A percentile compares a stretch with the other conserved stretches of the same genome.
Conservation (phyloP, 805 yeast genomes). For the Myxozyma neotropica region DNA sequence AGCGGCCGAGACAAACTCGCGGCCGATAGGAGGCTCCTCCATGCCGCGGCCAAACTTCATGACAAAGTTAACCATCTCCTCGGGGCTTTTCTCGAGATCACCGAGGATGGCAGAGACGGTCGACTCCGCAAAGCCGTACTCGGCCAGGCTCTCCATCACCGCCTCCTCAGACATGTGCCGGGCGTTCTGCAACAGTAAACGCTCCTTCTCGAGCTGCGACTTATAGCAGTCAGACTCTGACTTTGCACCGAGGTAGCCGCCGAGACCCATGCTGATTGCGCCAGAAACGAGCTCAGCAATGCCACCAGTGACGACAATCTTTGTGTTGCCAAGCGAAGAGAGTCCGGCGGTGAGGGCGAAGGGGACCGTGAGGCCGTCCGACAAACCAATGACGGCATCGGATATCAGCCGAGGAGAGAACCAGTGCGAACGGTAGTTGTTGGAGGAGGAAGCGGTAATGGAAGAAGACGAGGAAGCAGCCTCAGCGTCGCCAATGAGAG, state of each 20-base stretch:
- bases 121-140: slow-evolving; percentile 65
- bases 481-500: slow-evolving; percentile 6
- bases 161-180: slow-evolving; percentile 63
- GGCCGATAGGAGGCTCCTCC: slow-evolving; percentile 91
- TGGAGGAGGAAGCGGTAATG: slow-evolving; percentile 7
- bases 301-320: slow-evolving; percentile 94
- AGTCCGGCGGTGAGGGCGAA: slow-evolving; percentile 97
- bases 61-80: slow-evolving; percentile 78
- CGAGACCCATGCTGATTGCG: slow-evolving; percentile 96
- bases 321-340: slow-evolving; percentile 84
- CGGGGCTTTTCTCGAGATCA: slow-evolving; percentile 79
- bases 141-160: slow-evolving; percentile 76
- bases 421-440: slow-evolving; percentile 16
- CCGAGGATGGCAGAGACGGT: slow-evolving; percentile 73
- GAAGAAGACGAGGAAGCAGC: slow-evolving; percentile 14
- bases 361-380: slow-evolving; percentile 98
- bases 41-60: slow-evolving; percentile 83
- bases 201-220: slow-evolving; percentile 35
- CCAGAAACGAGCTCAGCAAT: slow-evolving; percentile 97
- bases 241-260: slow-evolving; percentile 94
- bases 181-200: slow-evolving; percentile 47
- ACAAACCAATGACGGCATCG: slow-evolving; percentile 88
- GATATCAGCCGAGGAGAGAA: slow-evolving; percentile 82
- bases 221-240: slow-evolving; percentile 56
- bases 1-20: slow-evolving; percentile 83